phyloP scores from a whole-genome alignment of 495 filamentous ascomycete species.

The Glarea lozoyensis region DNA sequence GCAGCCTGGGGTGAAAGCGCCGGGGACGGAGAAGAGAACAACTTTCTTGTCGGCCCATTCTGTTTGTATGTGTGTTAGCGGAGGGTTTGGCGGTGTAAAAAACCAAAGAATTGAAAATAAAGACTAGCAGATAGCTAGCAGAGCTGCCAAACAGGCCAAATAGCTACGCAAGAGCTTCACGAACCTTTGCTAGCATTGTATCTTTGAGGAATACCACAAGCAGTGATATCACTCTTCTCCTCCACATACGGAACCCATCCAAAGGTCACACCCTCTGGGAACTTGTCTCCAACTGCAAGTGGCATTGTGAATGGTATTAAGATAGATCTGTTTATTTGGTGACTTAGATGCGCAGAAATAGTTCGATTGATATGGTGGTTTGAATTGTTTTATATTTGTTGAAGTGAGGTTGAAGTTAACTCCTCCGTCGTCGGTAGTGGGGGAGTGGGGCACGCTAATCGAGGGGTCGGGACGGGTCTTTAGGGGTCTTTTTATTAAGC shows the following conservation, averaged over 20 bases:
- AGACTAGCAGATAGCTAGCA: neutral
- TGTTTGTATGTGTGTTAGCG: conserved; percentile 8
- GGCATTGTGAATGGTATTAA: too few species aligned
- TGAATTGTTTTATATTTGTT: too few species aligned
- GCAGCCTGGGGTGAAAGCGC: conserved; percentile 94
- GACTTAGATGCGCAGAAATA: too few species aligned
- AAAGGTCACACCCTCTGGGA: conserved; percentile 74
- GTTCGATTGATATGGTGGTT: too few species aligned
- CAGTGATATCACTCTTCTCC: conserved; percentile 54
- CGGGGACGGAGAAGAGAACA: conserved; percentile 82
- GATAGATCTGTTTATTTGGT: too few species aligned
- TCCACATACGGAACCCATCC: conserved; percentile 65
- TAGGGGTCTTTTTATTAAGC: too few species aligned
- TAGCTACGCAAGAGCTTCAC: neutral
- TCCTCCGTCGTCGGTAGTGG: too few species aligned
- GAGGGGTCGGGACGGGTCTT: too few species aligned
- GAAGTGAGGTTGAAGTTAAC: too few species aligned
- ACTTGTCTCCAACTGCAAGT: conserved; percentile 71
- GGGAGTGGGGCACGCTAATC: too few species aligned
- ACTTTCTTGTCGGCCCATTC: conserved; percentile 86
- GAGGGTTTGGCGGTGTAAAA: too few species aligned
- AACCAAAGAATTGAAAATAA: too few species aligned
- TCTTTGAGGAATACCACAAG: conserved; percentile 69
- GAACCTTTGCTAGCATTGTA: conserved; percentile 71
- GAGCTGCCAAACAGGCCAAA: neutral